Evolutionary conservation across 495 filamentous ascomycete genomes (phyloP), one percentile per base, ranked within the genome.

Genomic region (Filosporella fistucella): DNA sequence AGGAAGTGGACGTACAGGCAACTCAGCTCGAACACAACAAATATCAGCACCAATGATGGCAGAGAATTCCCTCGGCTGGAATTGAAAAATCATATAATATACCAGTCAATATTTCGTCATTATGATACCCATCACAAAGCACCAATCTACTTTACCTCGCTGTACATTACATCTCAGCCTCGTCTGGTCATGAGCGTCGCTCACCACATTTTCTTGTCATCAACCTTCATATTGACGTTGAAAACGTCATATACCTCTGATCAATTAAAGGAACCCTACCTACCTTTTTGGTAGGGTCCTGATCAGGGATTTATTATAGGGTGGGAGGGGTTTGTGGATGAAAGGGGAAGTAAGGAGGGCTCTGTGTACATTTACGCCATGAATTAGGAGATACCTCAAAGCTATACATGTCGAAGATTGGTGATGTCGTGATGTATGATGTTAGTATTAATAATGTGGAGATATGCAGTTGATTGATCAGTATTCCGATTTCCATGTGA

Each of bases 21-120:
- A 80, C 74, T 88, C 86, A 62, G 84, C 84, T 40, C 71, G 84
- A 55, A 82, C 81, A 40, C 68, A 76, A 52, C 75, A 77, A 62
- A 89, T 89, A 55, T 86, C 82, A 33, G 82, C 80, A 41, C 93
- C 93, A 3, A 87, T 98, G 49, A 94, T 91, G 75, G 88, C 91
- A 33, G 93, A 96, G 74, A 98, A 98, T 72, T 95, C 89, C 42
- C 79, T 98, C 52, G 93, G 93, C 53, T 98, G 93, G 93, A 96
- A 95, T 71, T 98, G 78, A 78, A 68, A 44, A 63, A 30, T 21
- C 7, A 18, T 24, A 36, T 33, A 32, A 45, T 44, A 2, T 52
- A 49, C 23, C 32, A 42, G 46, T 41, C 32, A 21, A 38, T 33
- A 36, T 38, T 50, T 38, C 42, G 18, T 10, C 29, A 25, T 29